Percentiles rank a stretch among this genome's conserved stretches.
phyloP scores from a whole-genome alignment of 2,329 filamentous ascomycete species.

The Shiraia sp. region DNA sequence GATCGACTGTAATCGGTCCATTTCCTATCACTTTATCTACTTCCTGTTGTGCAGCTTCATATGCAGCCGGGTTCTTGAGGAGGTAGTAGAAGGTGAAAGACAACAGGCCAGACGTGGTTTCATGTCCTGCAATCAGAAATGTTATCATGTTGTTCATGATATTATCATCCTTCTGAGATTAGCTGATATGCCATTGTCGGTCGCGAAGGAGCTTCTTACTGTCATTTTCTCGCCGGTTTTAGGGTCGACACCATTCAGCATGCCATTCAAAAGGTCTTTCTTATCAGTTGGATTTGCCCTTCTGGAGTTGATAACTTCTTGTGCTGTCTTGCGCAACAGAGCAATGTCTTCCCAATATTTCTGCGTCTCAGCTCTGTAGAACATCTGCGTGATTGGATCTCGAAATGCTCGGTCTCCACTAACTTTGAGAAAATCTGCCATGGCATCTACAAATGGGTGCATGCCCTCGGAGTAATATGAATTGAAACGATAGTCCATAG shows the following conservation, averaged over 20 bases:
- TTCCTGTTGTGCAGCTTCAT: conserved; percentile 58
- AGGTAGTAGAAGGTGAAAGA: conserved; percentile 57
- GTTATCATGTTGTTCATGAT: conserved; percentile 71
- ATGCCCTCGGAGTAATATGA: conserved; percentile 43
- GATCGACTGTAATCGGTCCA: conserved; percentile 51
- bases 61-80: conserved; percentile 54
- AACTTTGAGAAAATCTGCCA: conserved; percentile 44
- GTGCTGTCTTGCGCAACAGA: conserved; percentile 59
- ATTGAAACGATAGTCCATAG: conserved; percentile 50
- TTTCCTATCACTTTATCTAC: conserved; percentile 57
- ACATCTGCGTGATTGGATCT: conserved; percentile 37
- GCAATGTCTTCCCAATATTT: conserved; percentile 61
- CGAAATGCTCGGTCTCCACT: conserved; percentile 40
- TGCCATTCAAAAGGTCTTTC: conserved; percentile 64
- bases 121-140: conserved; percentile 58
- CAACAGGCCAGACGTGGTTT: conserved; percentile 45
- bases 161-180: conserved; percentile 53
- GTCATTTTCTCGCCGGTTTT: conserved; percentile 62
- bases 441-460: conserved; percentile 45
- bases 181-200: neutral
- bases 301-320: conserved; percentile 62
- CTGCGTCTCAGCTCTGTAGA: conserved; percentile 38
- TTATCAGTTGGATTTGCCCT: conserved; percentile 58
- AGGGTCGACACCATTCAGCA: conserved; percentile 64
- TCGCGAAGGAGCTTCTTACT: conserved; percentile 4